Conservation (phyloP, 345 rosid genomes). For the Melaleuca alternifolia region DNA sequence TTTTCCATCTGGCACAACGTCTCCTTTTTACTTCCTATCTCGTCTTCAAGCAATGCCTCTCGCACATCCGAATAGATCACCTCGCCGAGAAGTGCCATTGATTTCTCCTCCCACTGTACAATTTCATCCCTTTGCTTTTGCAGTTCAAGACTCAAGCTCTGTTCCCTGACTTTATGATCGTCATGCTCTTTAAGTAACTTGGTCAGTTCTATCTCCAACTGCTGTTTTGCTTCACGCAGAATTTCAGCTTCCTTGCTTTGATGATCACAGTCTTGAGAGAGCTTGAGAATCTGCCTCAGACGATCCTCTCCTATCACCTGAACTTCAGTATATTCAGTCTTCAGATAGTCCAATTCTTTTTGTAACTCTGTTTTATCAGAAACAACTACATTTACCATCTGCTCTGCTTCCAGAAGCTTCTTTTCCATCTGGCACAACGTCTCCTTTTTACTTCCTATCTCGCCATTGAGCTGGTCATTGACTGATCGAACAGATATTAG, state of each 20-base stretch:
- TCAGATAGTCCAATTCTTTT: conserved; percentile 36
- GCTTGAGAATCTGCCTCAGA: conserved; percentile 35
- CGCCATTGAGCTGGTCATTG: conserved; percentile 28
- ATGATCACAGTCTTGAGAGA: conserved; percentile 41
- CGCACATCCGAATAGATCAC: conserved; percentile 38
- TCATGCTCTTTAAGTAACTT: conserved; percentile 30
- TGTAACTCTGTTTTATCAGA: conserved; percentile 33
- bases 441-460: conserved; percentile 33
- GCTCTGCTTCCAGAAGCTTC: conserved; percentile 30
- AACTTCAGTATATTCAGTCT: conserved; percentile 42
- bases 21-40: conserved; percentile 32
- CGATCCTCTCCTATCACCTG: conserved; percentile 34
- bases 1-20: conserved; percentile 31
- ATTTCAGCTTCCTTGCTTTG: conserved; percentile 30
- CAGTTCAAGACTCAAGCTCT: conserved; percentile 41
- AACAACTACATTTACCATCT: conserved; percentile 19
- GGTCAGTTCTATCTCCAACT: conserved; percentile 34
- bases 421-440: conserved; percentile 31
- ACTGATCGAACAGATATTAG: conserved; percentile 29
- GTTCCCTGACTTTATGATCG: conserved; percentile 37
- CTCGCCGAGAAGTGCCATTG: conserved; percentile 35
- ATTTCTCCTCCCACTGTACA: conserved; percentile 55
- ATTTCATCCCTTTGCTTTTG: conserved; percentile 25
- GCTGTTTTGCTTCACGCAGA: conserved; percentile 26
- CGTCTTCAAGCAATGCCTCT: conserved; percentile 49